Evolutionary conservation across 164 flowering plant genomes (phyloP).

Genomic region (Nelumbo lutea): DNA sequence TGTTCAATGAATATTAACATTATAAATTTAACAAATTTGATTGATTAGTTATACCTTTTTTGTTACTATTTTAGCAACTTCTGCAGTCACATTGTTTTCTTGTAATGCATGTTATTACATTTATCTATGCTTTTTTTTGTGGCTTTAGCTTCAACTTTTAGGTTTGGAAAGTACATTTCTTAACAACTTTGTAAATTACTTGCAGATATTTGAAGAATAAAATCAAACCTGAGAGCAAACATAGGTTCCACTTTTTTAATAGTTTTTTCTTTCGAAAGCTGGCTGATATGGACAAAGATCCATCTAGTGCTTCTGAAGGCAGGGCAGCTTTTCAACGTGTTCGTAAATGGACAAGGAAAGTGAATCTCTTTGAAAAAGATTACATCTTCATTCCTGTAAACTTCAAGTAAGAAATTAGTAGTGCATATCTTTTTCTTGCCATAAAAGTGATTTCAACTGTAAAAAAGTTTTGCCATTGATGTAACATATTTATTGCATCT

Average conservation of each 20-base stretch:
- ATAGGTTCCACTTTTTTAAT: constrained; percentile 78
- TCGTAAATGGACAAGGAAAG: constrained; percentile 95
- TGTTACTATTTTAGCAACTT: too few relatives aligned
- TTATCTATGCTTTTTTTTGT: too few relatives aligned
- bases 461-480: neutral
- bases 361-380: constrained; percentile 85
- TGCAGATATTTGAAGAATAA: constrained; percentile 78
- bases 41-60: too few relatives aligned
- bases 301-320: constrained; percentile 69
- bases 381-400: constrained; percentile 89
- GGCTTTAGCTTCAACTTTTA: neutral
- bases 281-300: constrained; percentile 85
- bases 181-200: constrained; percentile 2
- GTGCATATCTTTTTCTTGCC: constrained; percentile 2
- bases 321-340: constrained; percentile 90
- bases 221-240: constrained; percentile 41
- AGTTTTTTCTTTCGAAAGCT: constrained; percentile 95
- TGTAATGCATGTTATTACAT: neutral
- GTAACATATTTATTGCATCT: constrained; percentile 9
- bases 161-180: neutral
- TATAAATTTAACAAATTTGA: too few relatives aligned
- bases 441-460: neutral
- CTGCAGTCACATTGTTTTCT: too few relatives aligned
- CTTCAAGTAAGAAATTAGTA: constrained; percentile 58
- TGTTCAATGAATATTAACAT: too few relatives aligned